These are phyloP conservation scores for Combretum micranthum DNA, from an alignment of 345 rosid genomes.

Conservation along the genomic window DNA sequence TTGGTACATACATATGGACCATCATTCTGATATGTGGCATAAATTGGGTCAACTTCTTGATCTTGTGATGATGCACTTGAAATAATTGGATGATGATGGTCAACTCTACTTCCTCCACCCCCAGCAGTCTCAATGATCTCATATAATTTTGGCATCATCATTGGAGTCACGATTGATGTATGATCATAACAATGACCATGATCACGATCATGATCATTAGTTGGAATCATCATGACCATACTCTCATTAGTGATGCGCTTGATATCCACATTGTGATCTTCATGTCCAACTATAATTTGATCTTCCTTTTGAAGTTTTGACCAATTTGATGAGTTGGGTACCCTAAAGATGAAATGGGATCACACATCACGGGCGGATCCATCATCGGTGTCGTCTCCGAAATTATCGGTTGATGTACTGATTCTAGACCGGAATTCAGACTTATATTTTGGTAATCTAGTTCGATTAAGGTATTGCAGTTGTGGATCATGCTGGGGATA, in stretches of 20 bases:
- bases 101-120: no score
- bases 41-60: no score
- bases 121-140: conserved; percentile 19
- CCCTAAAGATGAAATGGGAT: not conserved
- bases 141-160: conserved; percentile 39
- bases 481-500: no score
- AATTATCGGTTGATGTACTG: conserved; percentile 1
- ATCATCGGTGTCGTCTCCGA: not conserved
- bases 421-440: not conserved
- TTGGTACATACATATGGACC: no score
- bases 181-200: not conserved
- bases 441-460: no score
- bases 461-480: no score
- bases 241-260: no score
- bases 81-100: no score
- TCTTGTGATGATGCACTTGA: no score
- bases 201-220: no score
- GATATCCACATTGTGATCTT: conserved; percentile 1
- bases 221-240: no score
- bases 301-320: conserved; percentile 1
- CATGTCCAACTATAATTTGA: not conserved
- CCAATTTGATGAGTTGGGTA: conserved; percentile 1
- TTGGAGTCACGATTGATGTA: conserved; percentile 10
- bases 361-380: not conserved
- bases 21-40: no score